These are phyloP conservation scores for Pichia gijzeniarum DNA, from an alignment of 805 yeast species.

Conservation along the genomic window DNA sequence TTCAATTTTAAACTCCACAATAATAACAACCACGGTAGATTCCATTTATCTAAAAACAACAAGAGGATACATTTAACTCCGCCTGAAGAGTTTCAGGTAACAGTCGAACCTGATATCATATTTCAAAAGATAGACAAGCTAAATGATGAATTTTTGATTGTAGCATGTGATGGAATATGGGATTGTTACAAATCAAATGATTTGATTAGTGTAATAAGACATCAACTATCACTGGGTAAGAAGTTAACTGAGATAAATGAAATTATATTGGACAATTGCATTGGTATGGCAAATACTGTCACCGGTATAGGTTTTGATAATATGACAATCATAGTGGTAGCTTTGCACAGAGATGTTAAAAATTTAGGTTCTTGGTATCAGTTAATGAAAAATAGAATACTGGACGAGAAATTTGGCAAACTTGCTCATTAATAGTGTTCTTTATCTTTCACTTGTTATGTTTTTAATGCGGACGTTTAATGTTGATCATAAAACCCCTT, in stretches of 20 bases:
- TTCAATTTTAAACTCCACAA: slow-evolving; percentile 43
- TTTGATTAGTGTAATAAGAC: slow-evolving; percentile 47
- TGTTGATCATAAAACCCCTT: background rate
- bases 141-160: slow-evolving; percentile 68
- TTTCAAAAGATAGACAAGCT: slow-evolving; percentile 39
- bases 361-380: slow-evolving; percentile 52
- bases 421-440: slow-evolving; percentile 13
- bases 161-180: slow-evolving; percentile 86
- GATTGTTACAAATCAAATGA: slow-evolving; percentile 58
- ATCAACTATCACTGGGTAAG: slow-evolving; percentile 51
- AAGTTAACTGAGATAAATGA: slow-evolving; percentile 53
- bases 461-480: background rate
- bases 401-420: slow-evolving; percentile 33
- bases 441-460: background rate
- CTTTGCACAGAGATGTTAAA: slow-evolving; percentile 39
- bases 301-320: slow-evolving; percentile 82
- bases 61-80: slow-evolving; percentile 31
- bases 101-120: slow-evolving; percentile 71
- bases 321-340: slow-evolving; percentile 69
- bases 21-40: slow-evolving; percentile 21
- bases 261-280: slow-evolving; percentile 55
- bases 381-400: slow-evolving; percentile 37
- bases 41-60: slow-evolving; percentile 16
- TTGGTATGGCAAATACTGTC: slow-evolving; percentile 61
- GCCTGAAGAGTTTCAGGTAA: slow-evolving; percentile 72